phyloP scores from a whole-genome alignment of 106 monocot species.

The Acanthochlamys bracteata region DNA sequence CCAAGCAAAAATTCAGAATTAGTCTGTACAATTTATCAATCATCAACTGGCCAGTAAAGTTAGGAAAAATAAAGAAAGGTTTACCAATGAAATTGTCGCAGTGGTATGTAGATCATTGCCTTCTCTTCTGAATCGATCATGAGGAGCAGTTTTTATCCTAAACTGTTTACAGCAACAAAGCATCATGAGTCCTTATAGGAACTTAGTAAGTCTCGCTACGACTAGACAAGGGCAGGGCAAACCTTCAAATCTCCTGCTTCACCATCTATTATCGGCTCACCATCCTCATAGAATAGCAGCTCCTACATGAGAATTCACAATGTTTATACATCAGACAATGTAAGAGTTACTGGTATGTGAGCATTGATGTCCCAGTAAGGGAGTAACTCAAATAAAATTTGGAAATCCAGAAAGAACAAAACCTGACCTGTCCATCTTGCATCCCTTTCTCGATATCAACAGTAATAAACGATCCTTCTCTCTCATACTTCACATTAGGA shows the following conservation, averaged over 20 bases:
- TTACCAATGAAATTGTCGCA: slow-evolving; percentile 83
- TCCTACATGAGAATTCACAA: slow-evolving; percentile 35
- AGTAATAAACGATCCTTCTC: slow-evolving; percentile 84
- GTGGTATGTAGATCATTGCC: slow-evolving; percentile 84
- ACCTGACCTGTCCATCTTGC: slow-evolving; percentile 82
- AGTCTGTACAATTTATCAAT: neutral
- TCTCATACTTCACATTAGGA: slow-evolving; percentile 83
- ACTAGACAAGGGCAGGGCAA: neutral
- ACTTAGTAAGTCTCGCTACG: neutral
- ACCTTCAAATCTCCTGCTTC: slow-evolving; percentile 99
- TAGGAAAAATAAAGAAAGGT: neutral
- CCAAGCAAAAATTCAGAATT: neutral
- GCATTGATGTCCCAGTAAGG: no score
- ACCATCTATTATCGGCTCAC: slow-evolving; percentile 91
- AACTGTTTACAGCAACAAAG: slow-evolving; percentile 44
- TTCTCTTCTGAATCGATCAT: slow-evolving; percentile 81
- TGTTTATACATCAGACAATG: neutral
- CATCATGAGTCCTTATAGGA: neutral
- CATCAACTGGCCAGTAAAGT: neutral
- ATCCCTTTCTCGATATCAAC: slow-evolving; percentile 98
- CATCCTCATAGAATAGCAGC: slow-evolving; percentile 86
- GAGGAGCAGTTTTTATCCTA: slow-evolving; percentile 75
- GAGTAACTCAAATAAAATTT: no score
- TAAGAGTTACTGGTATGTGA: no score
- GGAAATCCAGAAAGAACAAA: neutral